phyloP scores from a whole-genome alignment of 2,329 filamentous ascomycete species.

The Ophiostoma angusticollis region DNA sequence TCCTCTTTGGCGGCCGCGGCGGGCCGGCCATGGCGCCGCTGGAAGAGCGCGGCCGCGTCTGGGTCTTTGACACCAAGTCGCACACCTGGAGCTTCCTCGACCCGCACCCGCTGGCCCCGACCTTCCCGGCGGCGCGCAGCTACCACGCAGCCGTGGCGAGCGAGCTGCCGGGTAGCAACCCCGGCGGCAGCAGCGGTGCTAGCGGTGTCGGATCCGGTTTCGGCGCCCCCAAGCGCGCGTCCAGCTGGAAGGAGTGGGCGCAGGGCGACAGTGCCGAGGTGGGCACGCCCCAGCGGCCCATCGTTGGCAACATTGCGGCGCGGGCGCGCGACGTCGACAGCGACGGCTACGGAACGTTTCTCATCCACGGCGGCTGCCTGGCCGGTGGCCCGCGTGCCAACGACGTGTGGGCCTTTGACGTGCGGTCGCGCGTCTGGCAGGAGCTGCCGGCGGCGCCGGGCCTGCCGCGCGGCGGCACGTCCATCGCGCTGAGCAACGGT shows the following conservation, averaged over 20 bases:
- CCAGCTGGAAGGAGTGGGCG: conserved; percentile 43
- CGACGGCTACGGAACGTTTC: conserved; percentile 54
- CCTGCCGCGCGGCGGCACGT: conserved; percentile 52
- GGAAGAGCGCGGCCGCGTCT: conserved; percentile 61
- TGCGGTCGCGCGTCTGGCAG: conserved; percentile 52
- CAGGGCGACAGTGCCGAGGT: conserved; percentile 40
- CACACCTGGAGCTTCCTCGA: conserved; percentile 52
- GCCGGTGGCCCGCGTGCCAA: conserved; percentile 46
- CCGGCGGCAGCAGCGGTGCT: too few species aligned
- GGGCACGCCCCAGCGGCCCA: conserved; percentile 46
- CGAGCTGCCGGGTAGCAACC: conserved; percentile 8
- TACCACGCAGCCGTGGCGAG: conserved; percentile 53
- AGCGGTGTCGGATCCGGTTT: conserved; percentile 16
- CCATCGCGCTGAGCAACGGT: conserved; percentile 50
- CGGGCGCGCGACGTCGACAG: conserved; percentile 46
- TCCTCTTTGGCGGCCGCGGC: conserved; percentile 69
- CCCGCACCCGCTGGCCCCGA: conserved; percentile 34
- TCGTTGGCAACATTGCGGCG: conserved; percentile 44
- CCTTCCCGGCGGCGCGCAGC: conserved; percentile 52
- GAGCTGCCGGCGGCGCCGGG: conserved; percentile 55
- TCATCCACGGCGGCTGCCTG: conserved; percentile 65
- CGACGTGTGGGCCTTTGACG: conserved; percentile 70
- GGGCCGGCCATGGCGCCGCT: conserved; percentile 55
- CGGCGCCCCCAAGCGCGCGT: conserved; percentile 22
- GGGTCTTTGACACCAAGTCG: conserved; percentile 58